Evolutionary conservation across 2,329 filamentous ascomycete species (phyloP), one percentile per base, ranked within the genome.

Genomic region (Zymoseptoria brevis): DNA sequence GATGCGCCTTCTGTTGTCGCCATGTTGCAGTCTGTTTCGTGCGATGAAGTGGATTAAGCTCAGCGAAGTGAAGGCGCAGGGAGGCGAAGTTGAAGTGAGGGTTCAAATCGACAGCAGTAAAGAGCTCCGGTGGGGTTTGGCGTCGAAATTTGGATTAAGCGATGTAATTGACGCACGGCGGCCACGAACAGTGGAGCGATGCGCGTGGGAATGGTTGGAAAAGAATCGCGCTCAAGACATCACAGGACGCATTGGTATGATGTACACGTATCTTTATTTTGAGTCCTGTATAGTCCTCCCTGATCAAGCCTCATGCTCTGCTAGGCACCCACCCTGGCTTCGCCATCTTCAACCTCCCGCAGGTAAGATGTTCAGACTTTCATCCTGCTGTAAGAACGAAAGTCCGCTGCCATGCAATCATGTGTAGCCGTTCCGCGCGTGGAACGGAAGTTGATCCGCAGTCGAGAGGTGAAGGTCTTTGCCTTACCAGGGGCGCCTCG

Each of bases 1-100:
- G 81, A 83, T 9, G 48, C 48, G 1, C 22, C 50, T 11, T 58
- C 62, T 9, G 57, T 30, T 16, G 35, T 45, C 13, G 21, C 41
- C 29, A 53, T 29, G 4, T 45, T 45, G 35, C 7, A 13, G 5
- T n/a, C 16, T 45, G 16, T 16, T n/a, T 45, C 13, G 35, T n/a
- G 35, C 16, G 35, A n/a, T 45, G 35, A n/a, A n/a, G 35, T 45
- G 35, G 5, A 4, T n/a, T 13, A 2, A 16, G 1, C 16, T 2
- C 1, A n/a, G 11, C 16, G 35, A n/a, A 45, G 13, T 45, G 4
- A 45, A 7, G 11, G 35, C n/a, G 35, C 26, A 45, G 5, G 35
- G 35, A 45, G 35, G 13, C n/a, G 35, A 45, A 45, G 35, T 45
- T n/a, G 35, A 3, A 41, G 2, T 35, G 30, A 16, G 35, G 35